Conservation (phyloP, 169 alveolate species). For the Theileria equi region DNA sequence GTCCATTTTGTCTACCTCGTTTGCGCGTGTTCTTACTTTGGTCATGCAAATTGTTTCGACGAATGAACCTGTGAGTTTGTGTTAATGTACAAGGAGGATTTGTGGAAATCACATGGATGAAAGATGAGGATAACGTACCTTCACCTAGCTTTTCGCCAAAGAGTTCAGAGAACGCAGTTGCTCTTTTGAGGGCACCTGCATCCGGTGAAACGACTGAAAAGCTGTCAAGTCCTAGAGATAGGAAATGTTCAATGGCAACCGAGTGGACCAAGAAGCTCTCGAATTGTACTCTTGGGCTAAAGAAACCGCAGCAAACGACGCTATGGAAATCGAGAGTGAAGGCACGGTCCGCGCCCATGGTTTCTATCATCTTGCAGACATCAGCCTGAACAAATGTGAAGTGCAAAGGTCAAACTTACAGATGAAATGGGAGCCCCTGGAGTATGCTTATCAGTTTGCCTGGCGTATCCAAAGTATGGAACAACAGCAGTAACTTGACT, state of each 20-base stretch:
- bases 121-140: too few relatives aligned
- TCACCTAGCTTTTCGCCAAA: too few relatives aligned
- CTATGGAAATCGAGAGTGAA: slow-evolving; percentile 93
- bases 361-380: slow-evolving; percentile 90
- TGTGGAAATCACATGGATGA: slow-evolving; percentile 5
- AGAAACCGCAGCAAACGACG: slow-evolving; percentile 91
- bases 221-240: slow-evolving; percentile 79
- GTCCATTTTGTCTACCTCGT: slow-evolving; percentile 86
- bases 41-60: slow-evolving; percentile 82
- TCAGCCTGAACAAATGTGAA: slow-evolving; percentile 73
- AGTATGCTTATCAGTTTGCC: slow-evolving; percentile 87
- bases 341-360: slow-evolving; percentile 94
- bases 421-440: slow-evolving; percentile 90
- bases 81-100: slow-evolving; percentile 5
- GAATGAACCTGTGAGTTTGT: slow-evolving; percentile 41
- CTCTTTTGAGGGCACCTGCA: slow-evolving; percentile 84
- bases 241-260: slow-evolving; percentile 34
- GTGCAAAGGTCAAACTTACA: slow-evolving; percentile 45
- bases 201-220: slow-evolving; percentile 94
- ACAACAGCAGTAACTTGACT: slow-evolving; percentile 91
- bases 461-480: slow-evolving; percentile 97
- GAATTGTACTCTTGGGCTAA: slow-evolving; percentile 91
- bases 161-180: slow-evolving; percentile 57
- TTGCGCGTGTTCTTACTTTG: slow-evolving; percentile 81
- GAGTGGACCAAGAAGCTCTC: slow-evolving; percentile 88